These are phyloP conservation scores for Sindora glabra DNA, from an alignment of 306 rosid species.

Conservation along the genomic window DNA sequence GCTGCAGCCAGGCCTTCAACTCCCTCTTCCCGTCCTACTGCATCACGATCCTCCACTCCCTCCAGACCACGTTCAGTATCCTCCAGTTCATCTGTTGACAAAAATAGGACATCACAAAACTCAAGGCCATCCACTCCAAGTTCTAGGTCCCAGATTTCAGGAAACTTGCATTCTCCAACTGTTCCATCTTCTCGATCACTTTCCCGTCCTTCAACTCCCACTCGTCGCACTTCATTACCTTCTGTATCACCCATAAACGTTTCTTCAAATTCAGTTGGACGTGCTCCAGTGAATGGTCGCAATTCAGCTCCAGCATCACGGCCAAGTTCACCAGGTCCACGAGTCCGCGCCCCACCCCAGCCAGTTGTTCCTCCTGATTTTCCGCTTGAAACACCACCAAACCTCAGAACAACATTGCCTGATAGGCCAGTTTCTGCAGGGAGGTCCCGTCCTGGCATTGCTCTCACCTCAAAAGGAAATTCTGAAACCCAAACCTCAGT, in stretches of 20 bases:
- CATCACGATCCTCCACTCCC: constrained; percentile 80
- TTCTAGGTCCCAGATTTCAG: constrained; percentile 88
- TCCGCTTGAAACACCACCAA: constrained; percentile 88
- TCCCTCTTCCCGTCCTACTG: constrained; percentile 58
- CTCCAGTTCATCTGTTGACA: constrained; percentile 50
- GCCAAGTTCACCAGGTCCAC: constrained; percentile 85
- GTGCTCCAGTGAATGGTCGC: constrained; percentile 52
- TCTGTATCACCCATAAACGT: constrained; percentile 45
- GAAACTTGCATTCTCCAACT: constrained; percentile 67
- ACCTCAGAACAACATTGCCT: constrained; percentile 81
- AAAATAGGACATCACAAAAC: constrained; percentile 49
- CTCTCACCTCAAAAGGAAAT: constrained; percentile 43
- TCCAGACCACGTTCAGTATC: constrained; percentile 60
- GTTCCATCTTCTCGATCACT: constrained; percentile 46
- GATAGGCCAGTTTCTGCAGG: constrained; percentile 98
- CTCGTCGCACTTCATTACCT: constrained; percentile 58
- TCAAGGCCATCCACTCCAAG: constrained; percentile 92
- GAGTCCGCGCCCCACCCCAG: constrained; percentile 69
- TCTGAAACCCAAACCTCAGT: constrained; percentile 44
- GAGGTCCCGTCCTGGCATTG: constrained; percentile 66
- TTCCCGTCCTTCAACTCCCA: constrained; percentile 87
- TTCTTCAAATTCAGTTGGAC: constrained; percentile 45
- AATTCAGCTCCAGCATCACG: constrained; percentile 66
- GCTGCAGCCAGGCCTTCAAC: constrained; percentile 70
- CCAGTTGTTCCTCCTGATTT: constrained; percentile 86